A percentile compares a stretch with the other conserved stretches of the same genome.
These are phyloP conservation scores for Vanderwaltozyma polyspora DNA, from an alignment of 805 yeast genomes.

Conservation along the genomic window DNA sequence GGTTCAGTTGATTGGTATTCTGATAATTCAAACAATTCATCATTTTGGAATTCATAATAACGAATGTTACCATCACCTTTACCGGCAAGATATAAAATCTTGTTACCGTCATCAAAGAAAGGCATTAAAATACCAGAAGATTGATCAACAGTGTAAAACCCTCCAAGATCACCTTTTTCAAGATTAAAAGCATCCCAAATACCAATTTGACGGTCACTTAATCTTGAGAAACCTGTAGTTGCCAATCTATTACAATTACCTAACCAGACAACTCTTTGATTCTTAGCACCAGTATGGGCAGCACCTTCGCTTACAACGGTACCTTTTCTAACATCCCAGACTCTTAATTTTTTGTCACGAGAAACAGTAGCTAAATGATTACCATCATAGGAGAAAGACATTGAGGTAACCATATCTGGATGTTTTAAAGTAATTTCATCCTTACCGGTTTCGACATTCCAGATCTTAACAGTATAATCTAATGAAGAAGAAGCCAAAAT, in stretches of 20 bases:
- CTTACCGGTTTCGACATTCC: constrained; percentile 76
- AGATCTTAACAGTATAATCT: constrained; percentile 82
- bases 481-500: constrained; percentile 83
- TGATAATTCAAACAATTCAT: constrained; percentile 71
- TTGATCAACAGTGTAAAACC: constrained; percentile 75
- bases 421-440: constrained; percentile 67
- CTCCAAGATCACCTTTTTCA: constrained; percentile 77
- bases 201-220: constrained; percentile 91
- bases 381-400: constrained; percentile 86
- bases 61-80: constrained; percentile 97
- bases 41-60: constrained; percentile 81
- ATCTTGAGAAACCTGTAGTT: constrained; percentile 88
- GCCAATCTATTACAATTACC: constrained; percentile 76
- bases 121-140: constrained; percentile 94
- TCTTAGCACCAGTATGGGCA: constrained; percentile 90
- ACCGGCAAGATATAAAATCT: constrained; percentile 81
- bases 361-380: constrained; percentile 76
- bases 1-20: constrained; percentile 85
- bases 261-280: constrained; percentile 80
- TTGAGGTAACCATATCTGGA: constrained; percentile 84
- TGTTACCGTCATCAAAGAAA: constrained; percentile 69
- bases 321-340: constrained; percentile 82
- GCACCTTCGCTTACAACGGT: constrained; percentile 69
- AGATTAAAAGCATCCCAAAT: constrained; percentile 79
- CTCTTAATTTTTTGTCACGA: constrained; percentile 79